These are phyloP conservation scores for Fusarium nygamai DNA, from an alignment of 2,329 filamentous ascomycete species.

Conservation along the genomic window DNA sequence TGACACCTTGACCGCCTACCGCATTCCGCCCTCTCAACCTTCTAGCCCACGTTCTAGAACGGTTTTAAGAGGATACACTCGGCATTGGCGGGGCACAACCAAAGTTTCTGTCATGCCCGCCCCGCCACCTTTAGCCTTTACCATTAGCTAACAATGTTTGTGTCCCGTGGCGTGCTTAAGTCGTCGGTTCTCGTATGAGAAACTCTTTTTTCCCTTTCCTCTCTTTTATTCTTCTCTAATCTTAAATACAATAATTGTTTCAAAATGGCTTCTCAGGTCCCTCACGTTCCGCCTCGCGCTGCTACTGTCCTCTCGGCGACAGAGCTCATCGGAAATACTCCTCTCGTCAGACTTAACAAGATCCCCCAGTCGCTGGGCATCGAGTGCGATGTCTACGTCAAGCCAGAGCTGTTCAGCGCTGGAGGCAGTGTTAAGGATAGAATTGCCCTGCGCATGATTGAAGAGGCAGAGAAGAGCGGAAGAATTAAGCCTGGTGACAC, in stretches of 20 bases:
- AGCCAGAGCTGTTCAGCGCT: conserved; percentile 93
- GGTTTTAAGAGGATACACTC: conserved; percentile 41
- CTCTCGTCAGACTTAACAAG: conserved; percentile 93
- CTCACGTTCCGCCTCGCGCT: conserved; percentile 47
- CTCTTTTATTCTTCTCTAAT: not conserved
- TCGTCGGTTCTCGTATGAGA: conserved; percentile 26
- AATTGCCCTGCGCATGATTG: conserved; percentile 96
- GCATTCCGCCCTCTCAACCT: not conserved
- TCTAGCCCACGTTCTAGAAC: conserved; percentile 24
- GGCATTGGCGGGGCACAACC: conserved; percentile 44
- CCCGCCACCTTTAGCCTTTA: conserved; percentile 9
- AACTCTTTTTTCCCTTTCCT: not conserved
- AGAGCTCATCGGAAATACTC: conserved; percentile 93
- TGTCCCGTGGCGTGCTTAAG: conserved; percentile 42
- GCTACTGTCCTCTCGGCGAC: conserved; percentile 70
- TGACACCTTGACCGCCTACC: conserved; percentile 10
- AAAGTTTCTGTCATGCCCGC: conserved; percentile 29
- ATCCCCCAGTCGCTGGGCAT: conserved; percentile 92
- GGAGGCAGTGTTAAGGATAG: conserved; percentile 94
- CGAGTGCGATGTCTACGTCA: conserved; percentile 88
- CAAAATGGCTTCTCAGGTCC: conserved; percentile 44
- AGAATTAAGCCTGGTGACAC: conserved; percentile 98
- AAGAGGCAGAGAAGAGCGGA: conserved; percentile 89
- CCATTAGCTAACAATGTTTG: conserved; percentile 26
- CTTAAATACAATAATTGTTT: not conserved